These are phyloP conservation scores for Gossypium sturtianum DNA, from an alignment of 345 rosid genomes.

Conservation along the genomic window DNA sequence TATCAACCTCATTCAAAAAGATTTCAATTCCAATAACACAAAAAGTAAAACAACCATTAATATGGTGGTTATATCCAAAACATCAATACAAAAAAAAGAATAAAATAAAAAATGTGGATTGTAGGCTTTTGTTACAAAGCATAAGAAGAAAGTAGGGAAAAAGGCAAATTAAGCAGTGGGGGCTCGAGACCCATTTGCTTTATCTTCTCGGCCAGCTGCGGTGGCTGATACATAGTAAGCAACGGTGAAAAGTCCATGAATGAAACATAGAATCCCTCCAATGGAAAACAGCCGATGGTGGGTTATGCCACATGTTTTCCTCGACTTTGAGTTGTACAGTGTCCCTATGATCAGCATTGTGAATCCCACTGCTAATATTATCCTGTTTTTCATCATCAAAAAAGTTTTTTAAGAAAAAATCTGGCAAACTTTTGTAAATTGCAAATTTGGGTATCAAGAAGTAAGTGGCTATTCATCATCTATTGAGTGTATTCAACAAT, in stretches of 20 bases:
- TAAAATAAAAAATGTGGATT: not conserved
- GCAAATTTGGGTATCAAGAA: not conserved
- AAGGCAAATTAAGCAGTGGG: constrained; percentile 7
- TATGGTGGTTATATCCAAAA: not conserved
- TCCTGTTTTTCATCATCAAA: constrained; percentile 34
- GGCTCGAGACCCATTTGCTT: not conserved
- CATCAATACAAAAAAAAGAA: not conserved
- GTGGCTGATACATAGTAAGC: constrained; percentile 75
- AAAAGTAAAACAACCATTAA: not conserved
- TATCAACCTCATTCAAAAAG: not conserved
- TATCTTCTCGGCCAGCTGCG: constrained; percentile 44
- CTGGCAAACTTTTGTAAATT: not conserved
- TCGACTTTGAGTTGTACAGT: constrained; percentile 56
- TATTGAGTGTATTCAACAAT: too few relatives aligned
- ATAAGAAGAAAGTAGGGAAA: not conserved
- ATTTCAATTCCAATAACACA: not conserved
- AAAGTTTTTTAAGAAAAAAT: too few relatives aligned
- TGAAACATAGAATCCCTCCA: constrained; percentile 81
- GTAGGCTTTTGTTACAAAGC: not conserved
- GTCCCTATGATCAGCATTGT: constrained; percentile 68
- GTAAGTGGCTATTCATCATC: too few relatives aligned
- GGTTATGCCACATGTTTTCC: constrained; percentile 54
- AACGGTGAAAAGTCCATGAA: constrained; percentile 61
- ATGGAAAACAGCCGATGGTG: constrained; percentile 55
- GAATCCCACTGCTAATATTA: constrained; percentile 57